A percentile compares a stretch with the other conserved stretches of the same genome.
Evolutionary conservation across 345 rosid genomes (phyloP).

Genomic region (Brassica rapa): DNA sequence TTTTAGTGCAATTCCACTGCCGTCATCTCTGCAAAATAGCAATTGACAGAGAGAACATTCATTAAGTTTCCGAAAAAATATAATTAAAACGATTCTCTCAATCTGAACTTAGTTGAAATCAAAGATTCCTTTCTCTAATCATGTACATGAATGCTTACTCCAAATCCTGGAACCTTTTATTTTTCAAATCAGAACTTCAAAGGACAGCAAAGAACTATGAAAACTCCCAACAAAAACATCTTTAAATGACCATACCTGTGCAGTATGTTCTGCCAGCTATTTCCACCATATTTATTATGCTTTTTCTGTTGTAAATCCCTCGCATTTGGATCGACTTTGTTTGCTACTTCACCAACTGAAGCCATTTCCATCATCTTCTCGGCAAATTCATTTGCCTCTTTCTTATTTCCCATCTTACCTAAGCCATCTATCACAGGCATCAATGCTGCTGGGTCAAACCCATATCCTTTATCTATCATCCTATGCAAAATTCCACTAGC

Average conservation of each 20-base stretch:
- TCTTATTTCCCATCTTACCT: constrained; percentile 63
- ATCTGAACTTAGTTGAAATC: background rate
- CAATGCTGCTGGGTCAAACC: constrained; percentile 80
- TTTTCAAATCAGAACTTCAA: constrained; percentile 18
- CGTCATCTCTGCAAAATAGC: constrained; percentile 78
- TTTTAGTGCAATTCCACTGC: constrained; percentile 81
- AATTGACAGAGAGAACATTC: constrained; percentile 16
- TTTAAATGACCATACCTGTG: constrained; percentile 58
- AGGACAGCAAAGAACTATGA: constrained; percentile 10
- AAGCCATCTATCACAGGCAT: constrained; percentile 91
- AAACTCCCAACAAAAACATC: constrained; percentile 1
- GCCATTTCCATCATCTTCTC: constrained; percentile 81
- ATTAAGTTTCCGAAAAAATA: background rate
- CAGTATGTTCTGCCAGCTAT: constrained; percentile 63
- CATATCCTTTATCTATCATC: constrained; percentile 70
- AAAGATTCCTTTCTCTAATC: background rate
- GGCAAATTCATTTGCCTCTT: constrained; percentile 70
- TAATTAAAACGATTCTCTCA: background rate
- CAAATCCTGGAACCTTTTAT: constrained; percentile 1
- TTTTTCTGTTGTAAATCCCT: constrained; percentile 37
- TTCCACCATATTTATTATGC: constrained; percentile 44
- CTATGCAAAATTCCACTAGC: constrained; percentile 60
- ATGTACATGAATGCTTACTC: constrained; percentile 3
- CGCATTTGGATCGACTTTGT: constrained; percentile 43
- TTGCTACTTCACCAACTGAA: constrained; percentile 50